Percentiles rank a stretch among this genome's conserved stretches.
These are phyloP conservation scores for Capronia coronata DNA, from an alignment of 2,329 filamentous ascomycete species.

Conservation along the genomic window DNA sequence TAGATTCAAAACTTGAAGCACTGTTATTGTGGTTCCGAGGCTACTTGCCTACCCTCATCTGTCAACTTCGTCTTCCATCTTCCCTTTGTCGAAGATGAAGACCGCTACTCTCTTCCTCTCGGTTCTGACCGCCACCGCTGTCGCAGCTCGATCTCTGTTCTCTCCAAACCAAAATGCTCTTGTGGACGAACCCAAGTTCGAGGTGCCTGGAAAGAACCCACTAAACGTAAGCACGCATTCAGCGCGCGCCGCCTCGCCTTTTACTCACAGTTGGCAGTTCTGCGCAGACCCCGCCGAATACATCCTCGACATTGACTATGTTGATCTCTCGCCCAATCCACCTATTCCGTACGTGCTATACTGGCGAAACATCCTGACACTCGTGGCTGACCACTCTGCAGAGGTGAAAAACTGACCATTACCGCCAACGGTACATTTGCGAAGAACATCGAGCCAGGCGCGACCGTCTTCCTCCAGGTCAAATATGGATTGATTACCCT, in stretches of 20 bases:
- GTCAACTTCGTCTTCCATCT: not conserved
- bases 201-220: constrained; percentile 79
- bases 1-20: not conserved
- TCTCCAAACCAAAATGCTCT: constrained; percentile 49
- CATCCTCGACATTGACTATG: constrained; percentile 67
- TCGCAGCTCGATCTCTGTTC: constrained; percentile 39
- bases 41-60: not conserved
- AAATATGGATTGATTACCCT: constrained; percentile 92
- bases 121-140: constrained; percentile 41
- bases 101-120: constrained; percentile 35
- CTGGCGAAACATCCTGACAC: not conserved
- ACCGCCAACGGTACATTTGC: constrained; percentile 68
- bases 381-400: constrained; percentile 35
- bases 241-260: not conserved
- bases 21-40: not conserved
- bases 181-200: constrained; percentile 48
- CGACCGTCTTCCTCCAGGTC: constrained; percentile 75
- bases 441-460: constrained; percentile 66
- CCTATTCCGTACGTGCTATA: constrained; percentile 66
- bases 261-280: constrained; percentile 40
- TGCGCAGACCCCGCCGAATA: constrained; percentile 65
- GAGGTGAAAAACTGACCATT: constrained; percentile 72
- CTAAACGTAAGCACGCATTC: constrained; percentile 45
- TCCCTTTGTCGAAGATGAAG: constrained; percentile 25
- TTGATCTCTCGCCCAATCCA: constrained; percentile 80